Evolutionary conservation across 345 rosid genomes (phyloP).

Genomic region (Carallia brachiata): DNA sequence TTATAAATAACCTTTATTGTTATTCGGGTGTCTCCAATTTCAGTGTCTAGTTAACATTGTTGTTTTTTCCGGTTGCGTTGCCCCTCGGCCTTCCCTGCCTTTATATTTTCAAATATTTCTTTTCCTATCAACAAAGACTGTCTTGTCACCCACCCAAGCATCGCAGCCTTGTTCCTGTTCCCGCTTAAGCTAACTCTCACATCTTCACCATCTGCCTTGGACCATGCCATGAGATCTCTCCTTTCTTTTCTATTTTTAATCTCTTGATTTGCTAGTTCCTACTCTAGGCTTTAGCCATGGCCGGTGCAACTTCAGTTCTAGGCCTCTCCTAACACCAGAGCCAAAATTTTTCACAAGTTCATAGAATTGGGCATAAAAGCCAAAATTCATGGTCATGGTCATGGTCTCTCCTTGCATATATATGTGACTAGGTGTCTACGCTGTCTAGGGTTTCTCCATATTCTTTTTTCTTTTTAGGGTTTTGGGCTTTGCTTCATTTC

Average conservation of each 20-base stretch:
- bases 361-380: constrained; percentile 26
- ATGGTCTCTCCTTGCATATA: background rate
- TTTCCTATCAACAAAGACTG: constrained; percentile 38
- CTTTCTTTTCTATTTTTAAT: constrained; percentile 1
- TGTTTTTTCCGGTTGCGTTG: constrained; percentile 22
- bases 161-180: constrained; percentile 51
- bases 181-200: constrained; percentile 15
- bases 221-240: constrained; percentile 7
- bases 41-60: too few species aligned
- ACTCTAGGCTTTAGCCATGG: constrained; percentile 19
- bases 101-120: constrained; percentile 37
- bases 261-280: constrained; percentile 13
- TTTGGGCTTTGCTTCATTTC: constrained; percentile 17
- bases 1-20: too few species aligned
- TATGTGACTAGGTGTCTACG: constrained; percentile 21
- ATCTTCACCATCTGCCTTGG: constrained; percentile 5
- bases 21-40: too few species aligned
- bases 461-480: constrained; percentile 40
- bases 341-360: constrained; percentile 15
- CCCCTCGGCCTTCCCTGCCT: constrained; percentile 30
- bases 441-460: constrained; percentile 34
- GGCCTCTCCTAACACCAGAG: constrained; percentile 22
- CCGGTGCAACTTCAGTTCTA: constrained; percentile 58
- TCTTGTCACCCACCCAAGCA: constrained; percentile 63
- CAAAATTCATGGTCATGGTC: background rate